These are phyloP conservation scores for Chlamydomonas sp. DNA, from an alignment of 139 green algal genomes.

Conservation along the genomic window DNA sequence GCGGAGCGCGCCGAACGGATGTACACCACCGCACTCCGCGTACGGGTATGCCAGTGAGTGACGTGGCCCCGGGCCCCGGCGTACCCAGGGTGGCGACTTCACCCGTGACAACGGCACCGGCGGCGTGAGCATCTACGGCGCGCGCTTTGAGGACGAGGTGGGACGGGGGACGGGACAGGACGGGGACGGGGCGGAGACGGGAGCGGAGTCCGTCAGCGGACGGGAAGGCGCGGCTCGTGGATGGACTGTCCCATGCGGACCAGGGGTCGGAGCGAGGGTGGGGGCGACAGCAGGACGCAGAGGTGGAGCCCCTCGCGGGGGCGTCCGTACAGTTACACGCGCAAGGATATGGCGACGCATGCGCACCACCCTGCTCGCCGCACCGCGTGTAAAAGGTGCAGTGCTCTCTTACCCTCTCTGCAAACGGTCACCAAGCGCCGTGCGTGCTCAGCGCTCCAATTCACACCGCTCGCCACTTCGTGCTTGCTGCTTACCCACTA, in stretches of 20 bases:
- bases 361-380: no score
- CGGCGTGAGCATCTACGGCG: slow-evolving; percentile 71
- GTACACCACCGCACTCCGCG: neutral
- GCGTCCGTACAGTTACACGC: no score
- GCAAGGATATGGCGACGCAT: no score
- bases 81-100: slow-evolving; percentile 84
- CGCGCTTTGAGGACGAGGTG: slow-evolving; percentile 49
- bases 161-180: slow-evolving; percentile 49
- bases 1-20: no score
- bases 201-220: neutral
- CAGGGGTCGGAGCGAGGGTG: no score
- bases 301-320: no score
- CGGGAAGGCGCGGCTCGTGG: neutral
- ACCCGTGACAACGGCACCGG: slow-evolving; percentile 64
- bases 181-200: slow-evolving; percentile 27
- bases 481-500: neutral
- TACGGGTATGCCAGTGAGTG: neutral
- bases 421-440: no score
- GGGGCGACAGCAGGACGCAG: no score
- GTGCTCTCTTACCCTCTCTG: no score
- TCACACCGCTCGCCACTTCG: neutral
- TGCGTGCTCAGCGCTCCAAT: neutral
- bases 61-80: neutral
- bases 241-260: no score
- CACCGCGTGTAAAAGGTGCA: no score